Evolutionary conservation across 352 stramenopile species (phyloP), one percentile per base, ranked within the genome.

Genomic region (Phytophthora macrochlamydospora): DNA sequence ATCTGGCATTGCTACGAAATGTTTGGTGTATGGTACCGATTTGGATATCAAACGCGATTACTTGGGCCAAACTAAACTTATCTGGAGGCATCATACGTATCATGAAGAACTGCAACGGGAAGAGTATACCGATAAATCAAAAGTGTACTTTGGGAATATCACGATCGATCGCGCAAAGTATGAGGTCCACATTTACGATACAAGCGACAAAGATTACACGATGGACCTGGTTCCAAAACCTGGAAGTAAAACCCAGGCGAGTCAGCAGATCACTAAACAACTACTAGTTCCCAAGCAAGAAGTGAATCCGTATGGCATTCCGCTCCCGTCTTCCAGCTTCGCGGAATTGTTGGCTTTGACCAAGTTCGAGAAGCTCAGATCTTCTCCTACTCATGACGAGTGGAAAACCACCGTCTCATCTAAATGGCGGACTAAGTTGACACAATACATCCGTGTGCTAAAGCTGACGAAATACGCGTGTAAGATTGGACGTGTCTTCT

Each of bases 251-350:
- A 9, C 12, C 28, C 38, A 55, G 24, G 18, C 18, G 18, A 24
- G 9, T 14, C 24, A 11, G 14, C 11, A 30, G 4, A 14, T 13
- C 0, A 18, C 14, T 14, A 69, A 42, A 38, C 55, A 51, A 18
- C 35, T 67, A 18, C 38, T 68, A 6, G 33, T 91, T 11, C 28
- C 69, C n/a, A 91, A 91, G 51, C 59, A 56, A 3, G 29, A 67
- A 3, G 59, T 91, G 14, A 91, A 87, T 59, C 79, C 82, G 11
- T 89, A 89, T 46, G 46, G 45, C 9, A 61, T 87, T 9, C 58
- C 54, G 28, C 64, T 91, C 33, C 80, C 82, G 4, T 37, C 65
- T 0, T 81, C 76, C 0, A 81, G 68, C 12, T 89, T 83, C 51
- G 54, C 67, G 3, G 79, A 89, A 44, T 56, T 91, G 14, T n/a